Percentiles rank a stretch among this genome's conserved stretches.
phyloP scores from a whole-genome alignment of 1,139 yeast genomes.

The Neolecta irregularis region DNA sequence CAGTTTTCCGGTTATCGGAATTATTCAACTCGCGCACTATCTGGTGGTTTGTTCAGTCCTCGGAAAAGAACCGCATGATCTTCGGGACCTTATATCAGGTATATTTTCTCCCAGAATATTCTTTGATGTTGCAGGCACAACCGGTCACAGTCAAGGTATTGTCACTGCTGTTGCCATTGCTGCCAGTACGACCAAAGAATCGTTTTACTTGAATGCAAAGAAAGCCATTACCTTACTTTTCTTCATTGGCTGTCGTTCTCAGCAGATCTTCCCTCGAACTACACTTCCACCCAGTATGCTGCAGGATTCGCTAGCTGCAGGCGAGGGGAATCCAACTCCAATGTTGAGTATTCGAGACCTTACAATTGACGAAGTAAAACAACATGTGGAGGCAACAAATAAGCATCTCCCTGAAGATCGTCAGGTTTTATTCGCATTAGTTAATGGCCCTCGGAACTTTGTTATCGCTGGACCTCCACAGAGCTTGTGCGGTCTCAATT shows the following conservation, averaged over 20 bases:
- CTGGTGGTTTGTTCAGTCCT: slow-evolving; percentile 73
- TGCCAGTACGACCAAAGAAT: slow-evolving; percentile 71
- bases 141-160: slow-evolving; percentile 97
- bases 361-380: slow-evolving; percentile 61
- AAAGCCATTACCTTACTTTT: slow-evolving; percentile 75
- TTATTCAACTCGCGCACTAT: slow-evolving; percentile 86
- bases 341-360: slow-evolving; percentile 91
- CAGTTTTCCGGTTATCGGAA: slow-evolving; percentile 88
- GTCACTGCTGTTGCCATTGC: slow-evolving; percentile 88
- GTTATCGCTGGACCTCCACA: slow-evolving; percentile 98
- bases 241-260: slow-evolving; percentile 86
- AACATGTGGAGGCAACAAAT: slow-evolving; percentile 71
- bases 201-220: slow-evolving; percentile 53
- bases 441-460: slow-evolving; percentile 89
- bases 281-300: slow-evolving; percentile 87
- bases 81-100: slow-evolving; percentile 42
- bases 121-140: slow-evolving; percentile 46
- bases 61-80: slow-evolving; percentile 81
- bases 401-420: slow-evolving; percentile 83
- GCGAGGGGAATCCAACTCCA: slow-evolving; percentile 95
- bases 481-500: slow-evolving; percentile 90
- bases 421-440: slow-evolving; percentile 76
- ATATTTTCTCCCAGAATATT: not conserved
- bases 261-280: slow-evolving; percentile 81
- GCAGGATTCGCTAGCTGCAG: slow-evolving; percentile 82